Base-by-base conservation (phyloP, 108 stramenopile species). In the Skeletonema grethae region DNA sequence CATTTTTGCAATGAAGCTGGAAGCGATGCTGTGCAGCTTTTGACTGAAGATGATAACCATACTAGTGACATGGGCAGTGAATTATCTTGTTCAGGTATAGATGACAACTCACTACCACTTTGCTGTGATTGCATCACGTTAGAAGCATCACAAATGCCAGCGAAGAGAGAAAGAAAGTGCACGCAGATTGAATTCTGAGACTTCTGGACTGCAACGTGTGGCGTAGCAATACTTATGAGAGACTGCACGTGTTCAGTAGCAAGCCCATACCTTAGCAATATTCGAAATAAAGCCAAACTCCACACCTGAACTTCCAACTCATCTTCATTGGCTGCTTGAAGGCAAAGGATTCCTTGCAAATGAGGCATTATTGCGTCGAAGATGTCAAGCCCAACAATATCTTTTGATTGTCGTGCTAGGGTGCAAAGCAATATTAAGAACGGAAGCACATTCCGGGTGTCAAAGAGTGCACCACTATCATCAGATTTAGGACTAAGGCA, bases 381-480 rank as follows among this genome's bases (percentile, higher is more conserved):
- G 20, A 61, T 35, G 30, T 72, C 66, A 53, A 78, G 79, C 53
- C 77, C 25, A 7, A 92, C 92, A n/a, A 85, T 82, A 45, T 83
- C 80, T 56, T 89, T 75, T 5, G 95, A 95, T 79, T 95, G 95
- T 61, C 89, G 85, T 8, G 92, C 87, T 38, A 93, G 72, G 9
- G 78, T 80, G 53, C 80, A 79, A 24, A 89, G 57, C 28, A 95
- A 77, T 24, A 63, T 79, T 28, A 92, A 56, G 18, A 84, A 72
- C 22, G 90, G 85, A 24, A 82, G 57, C 9, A 77, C 76, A 13
- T 72, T 39, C 29, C 15, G 29, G 24, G 78, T 39, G 56, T 55
- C 29, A 63, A 76, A 76, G n/a, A 74, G 22, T 3, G 28, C 30
- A 32, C 18, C 11, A 24, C 38, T 73, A 15, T 57, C 61, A 10